Evolutionary conservation across 345 rosid species (phyloP).

Genomic region (Corchorus capsularis): DNA sequence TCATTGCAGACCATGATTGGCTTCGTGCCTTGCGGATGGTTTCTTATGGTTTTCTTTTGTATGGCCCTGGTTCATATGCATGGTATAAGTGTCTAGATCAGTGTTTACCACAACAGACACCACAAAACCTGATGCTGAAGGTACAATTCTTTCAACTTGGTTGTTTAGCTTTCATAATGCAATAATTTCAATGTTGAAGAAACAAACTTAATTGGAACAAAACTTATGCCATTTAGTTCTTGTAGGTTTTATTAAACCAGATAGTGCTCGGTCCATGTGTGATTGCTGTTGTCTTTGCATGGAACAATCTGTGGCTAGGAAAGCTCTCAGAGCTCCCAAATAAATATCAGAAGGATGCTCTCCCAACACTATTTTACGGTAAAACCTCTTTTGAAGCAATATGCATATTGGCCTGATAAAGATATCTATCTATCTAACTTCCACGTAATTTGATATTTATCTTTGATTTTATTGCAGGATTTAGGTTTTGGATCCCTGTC

Average conservation of each 20-base stretch:
- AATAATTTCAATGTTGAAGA: conserved; percentile 7
- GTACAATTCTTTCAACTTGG: conserved; percentile 34
- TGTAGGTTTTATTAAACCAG: conserved; percentile 84
- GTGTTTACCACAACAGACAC: conserved; percentile 69
- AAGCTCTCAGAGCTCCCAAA: conserved; percentile 69
- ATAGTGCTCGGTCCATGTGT: conserved; percentile 87
- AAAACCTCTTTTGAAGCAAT: conserved; percentile 22
- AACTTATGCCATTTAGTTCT: conserved; percentile 6
- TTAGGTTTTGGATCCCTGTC: conserved; percentile 97
- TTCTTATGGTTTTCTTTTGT: conserved; percentile 85
- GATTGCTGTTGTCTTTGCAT: conserved; percentile 84
- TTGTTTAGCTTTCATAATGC: not conserved
- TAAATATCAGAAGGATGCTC: conserved; percentile 80
- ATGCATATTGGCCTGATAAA: conserved; percentile 19
- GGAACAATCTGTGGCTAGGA: conserved; percentile 92
- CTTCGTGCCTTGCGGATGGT: conserved; percentile 83
- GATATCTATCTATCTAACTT: not conserved
- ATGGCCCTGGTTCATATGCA: conserved; percentile 89
- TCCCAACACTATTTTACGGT: conserved; percentile 80
- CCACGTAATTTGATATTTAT: conserved; percentile 15
- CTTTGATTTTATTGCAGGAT: conserved; percentile 55
- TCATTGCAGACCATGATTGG: conserved; percentile 78
- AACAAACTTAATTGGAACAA: conserved; percentile 1
- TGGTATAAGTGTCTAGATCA: conserved; percentile 85
- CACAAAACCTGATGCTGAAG: conserved; percentile 66